Percentiles rank a stretch among this genome's conserved stretches.
Evolutionary conservation across 768 basidiomycete genomes (phyloP).

Genomic region (Leucosporidium yakuticum): DNA sequence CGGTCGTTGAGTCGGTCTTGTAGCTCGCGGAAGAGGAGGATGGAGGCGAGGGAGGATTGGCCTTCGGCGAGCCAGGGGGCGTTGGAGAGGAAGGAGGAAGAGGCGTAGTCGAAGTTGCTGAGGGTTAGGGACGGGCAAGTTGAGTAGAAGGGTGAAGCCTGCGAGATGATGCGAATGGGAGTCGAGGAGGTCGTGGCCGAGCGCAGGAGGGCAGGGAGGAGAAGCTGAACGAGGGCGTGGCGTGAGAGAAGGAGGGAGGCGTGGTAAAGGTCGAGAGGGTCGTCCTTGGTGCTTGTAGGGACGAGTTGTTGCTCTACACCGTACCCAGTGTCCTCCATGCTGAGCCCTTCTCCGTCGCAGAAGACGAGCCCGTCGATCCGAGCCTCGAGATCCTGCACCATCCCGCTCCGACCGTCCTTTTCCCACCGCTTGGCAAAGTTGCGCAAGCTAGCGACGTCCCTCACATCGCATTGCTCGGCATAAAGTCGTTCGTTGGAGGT

Average conservation of each 20-base stretch:
- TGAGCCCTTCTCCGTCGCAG: conserved; percentile 1
- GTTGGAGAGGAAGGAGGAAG: conserved; percentile 45
- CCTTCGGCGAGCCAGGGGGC: conserved; percentile 53
- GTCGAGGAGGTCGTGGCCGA: conserved; percentile 21
- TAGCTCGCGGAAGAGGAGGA: conserved; percentile 65
- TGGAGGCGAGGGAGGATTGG: conserved; percentile 56
- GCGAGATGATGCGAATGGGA: conserved; percentile 70
- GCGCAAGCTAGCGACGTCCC: conserved; percentile 61
- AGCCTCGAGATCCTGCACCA: conserved; percentile 45
- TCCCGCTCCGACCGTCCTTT: conserved; percentile 48
- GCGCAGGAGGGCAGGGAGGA: conserved; percentile 24
- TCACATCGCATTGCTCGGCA: conserved; percentile 70
- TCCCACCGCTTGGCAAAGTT: conserved; percentile 65
- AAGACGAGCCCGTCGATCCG: conserved; percentile 73
- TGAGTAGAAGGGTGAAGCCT: conserved; percentile 84
- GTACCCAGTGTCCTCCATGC: neutral
- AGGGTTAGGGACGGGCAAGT: conserved; percentile 44
- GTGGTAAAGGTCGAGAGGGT: conserved; percentile 1
- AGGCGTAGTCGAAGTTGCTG: conserved; percentile 41
- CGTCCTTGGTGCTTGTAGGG: neutral
- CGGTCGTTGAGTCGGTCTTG: conserved; percentile 74
- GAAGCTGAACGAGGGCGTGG: conserved; percentile 30
- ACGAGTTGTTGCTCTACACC: neutral
- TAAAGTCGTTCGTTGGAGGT: conserved; percentile 70
- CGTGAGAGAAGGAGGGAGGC: conserved; percentile 14